Percentiles rank a stretch among this genome's conserved stretches.
Conservation (phyloP, 768 basidiomycete species). For the Piloderma croceum region DNA sequence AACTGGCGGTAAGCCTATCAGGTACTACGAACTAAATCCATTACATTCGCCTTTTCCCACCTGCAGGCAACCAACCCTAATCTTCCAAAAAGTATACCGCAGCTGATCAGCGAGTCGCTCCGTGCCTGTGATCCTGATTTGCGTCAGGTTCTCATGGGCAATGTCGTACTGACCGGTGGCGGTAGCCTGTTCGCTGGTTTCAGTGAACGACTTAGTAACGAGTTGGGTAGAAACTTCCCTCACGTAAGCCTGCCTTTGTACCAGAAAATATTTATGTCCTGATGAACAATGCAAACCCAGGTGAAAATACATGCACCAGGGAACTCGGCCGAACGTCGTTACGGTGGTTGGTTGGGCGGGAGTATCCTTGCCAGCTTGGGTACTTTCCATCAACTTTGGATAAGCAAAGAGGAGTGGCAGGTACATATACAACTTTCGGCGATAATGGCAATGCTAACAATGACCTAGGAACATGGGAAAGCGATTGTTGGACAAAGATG, state of each 20-base stretch:
- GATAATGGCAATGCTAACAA: too few relatives aligned
- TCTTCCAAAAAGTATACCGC: conserved; percentile 69
- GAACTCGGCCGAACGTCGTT: conserved; percentile 82
- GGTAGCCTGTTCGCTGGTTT: conserved; percentile 85
- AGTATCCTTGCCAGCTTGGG: conserved; percentile 92
- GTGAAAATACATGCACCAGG: conserved; percentile 91
- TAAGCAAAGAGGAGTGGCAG: conserved; percentile 90
- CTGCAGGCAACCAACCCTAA: conserved; percentile 50
- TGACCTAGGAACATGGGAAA: conserved; percentile 79
- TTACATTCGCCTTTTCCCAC: too few relatives aligned
- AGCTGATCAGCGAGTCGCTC: conserved; percentile 72
- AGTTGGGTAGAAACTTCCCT: conserved; percentile 68
- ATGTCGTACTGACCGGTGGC: conserved; percentile 95
- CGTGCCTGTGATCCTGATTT: conserved; percentile 87
- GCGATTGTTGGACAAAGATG: conserved; percentile 80
- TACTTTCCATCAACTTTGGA: conserved; percentile 97
- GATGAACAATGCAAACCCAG: conserved; percentile 32
- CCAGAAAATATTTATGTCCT: neutral
- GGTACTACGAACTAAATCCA: conserved; percentile 6
- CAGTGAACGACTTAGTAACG: conserved; percentile 72
- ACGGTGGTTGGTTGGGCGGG: conserved; percentile 93
- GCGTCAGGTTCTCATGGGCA: conserved; percentile 82
- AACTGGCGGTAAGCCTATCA: conserved; percentile 47
- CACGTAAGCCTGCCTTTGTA: conserved; percentile 50
- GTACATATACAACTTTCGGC: too few relatives aligned